These are phyloP conservation scores for Trichosporon ovoides DNA, from an alignment of 1,284 basidiomycete genomes.

Conservation along the genomic window DNA sequence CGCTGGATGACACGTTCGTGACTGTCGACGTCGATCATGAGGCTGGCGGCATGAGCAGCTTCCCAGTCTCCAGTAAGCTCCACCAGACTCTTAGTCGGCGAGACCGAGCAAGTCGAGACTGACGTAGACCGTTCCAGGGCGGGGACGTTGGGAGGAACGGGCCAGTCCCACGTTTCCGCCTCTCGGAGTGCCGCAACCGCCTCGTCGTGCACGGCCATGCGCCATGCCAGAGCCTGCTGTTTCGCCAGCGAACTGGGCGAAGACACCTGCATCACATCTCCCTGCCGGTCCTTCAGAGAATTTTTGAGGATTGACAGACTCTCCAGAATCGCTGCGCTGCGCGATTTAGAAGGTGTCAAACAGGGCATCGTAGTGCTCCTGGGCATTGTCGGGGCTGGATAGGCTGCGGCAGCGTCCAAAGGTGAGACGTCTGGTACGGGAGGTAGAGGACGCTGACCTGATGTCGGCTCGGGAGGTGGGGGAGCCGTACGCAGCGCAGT, in stretches of 20 bases:
- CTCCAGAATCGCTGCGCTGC: neutral
- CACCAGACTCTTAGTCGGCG: neutral
- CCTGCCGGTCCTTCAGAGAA: neutral
- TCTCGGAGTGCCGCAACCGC: neutral
- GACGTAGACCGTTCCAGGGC: neutral
- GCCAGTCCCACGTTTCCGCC: conserved; percentile 3
- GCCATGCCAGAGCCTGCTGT: neutral
- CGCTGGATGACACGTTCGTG: neutral
- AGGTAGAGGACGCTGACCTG: neutral
- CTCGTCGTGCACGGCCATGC: neutral
- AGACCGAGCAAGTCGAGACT: neutral
- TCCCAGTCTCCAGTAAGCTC: conserved; percentile 1
- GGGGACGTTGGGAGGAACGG: neutral
- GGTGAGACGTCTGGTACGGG: neutral
- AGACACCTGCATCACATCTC: neutral
- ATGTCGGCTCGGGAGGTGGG: neutral
- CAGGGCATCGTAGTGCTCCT: neutral
- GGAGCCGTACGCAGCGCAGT: neutral
- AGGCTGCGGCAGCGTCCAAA: neutral
- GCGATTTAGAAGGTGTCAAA: neutral
- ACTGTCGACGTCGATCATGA: neutral
- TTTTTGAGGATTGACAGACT: neutral
- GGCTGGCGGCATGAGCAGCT: neutral
- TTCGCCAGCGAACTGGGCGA: neutral
- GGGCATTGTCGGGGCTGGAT: neutral